These are phyloP conservation scores for Pythium sp. DNA, from an alignment of 352 stramenopile genomes.

Conservation along the genomic window DNA sequence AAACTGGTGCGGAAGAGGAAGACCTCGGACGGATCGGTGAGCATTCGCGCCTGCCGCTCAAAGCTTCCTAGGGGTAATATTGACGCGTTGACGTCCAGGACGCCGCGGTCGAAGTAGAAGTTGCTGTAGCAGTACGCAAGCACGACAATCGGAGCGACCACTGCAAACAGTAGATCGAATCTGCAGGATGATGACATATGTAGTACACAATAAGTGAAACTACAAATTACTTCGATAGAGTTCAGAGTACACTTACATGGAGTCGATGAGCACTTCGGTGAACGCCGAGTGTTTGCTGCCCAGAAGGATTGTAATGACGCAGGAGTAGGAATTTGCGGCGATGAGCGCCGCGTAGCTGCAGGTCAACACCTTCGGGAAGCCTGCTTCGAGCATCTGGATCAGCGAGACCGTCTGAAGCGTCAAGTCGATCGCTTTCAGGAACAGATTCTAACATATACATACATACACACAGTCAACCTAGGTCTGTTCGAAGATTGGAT, in stretches of 20 bases:
- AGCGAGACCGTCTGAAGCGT: constrained; percentile 23
- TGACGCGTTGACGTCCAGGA: too few species aligned
- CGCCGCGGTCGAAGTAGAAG: too few species aligned
- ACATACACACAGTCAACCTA: too few species aligned
- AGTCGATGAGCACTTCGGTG: constrained; percentile 29
- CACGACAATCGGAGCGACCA: too few species aligned
- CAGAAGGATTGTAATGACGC: neutral
- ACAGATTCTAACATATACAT: constrained; percentile 23
- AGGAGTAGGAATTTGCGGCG: constrained; percentile 20
- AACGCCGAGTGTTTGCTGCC: constrained; percentile 16
- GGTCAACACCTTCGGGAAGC: constrained; percentile 2
- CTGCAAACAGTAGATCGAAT: too few species aligned
- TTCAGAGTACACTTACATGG: neutral
- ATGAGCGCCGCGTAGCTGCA: constrained; percentile 11
- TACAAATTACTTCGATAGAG: too few species aligned
- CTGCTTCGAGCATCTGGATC: constrained; percentile 22
- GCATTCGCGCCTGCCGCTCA: too few species aligned
- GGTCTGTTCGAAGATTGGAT: too few species aligned
- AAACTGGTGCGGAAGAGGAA: constrained; percentile 26
- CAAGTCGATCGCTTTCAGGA: constrained; percentile 27
- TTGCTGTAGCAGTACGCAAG: too few species aligned
- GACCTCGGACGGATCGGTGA: constrained; percentile 17
- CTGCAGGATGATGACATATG: too few species aligned
- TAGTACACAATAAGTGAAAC: too few species aligned
- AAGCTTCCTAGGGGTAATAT: too few species aligned